phyloP scores from a whole-genome alignment of 1,284 basidiomycete species.

The Prillingera fragicola region DNA sequence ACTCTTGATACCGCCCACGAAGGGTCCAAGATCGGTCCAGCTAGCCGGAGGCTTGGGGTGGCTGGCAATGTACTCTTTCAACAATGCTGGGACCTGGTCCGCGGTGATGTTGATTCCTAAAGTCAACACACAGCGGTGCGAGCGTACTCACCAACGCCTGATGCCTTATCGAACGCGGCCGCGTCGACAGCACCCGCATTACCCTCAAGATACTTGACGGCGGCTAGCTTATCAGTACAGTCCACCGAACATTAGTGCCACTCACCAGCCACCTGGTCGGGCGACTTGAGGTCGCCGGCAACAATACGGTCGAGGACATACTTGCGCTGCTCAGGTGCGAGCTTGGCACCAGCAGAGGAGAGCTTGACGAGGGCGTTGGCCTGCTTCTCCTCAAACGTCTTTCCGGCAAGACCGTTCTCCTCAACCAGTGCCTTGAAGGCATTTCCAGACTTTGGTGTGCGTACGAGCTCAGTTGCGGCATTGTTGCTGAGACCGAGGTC shows the following conservation, averaged over 20 bases:
- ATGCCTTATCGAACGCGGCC: slow-evolving; percentile 69
- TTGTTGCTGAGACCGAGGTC: slow-evolving; percentile 70
- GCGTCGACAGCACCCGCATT: slow-evolving; percentile 61
- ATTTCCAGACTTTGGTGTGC: slow-evolving; percentile 67
- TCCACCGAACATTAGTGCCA: slow-evolving; percentile 5
- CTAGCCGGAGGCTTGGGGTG: slow-evolving; percentile 54
- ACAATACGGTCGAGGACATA: slow-evolving; percentile 67
- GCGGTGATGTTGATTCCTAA: slow-evolving; percentile 73
- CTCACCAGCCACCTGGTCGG: slow-evolving; percentile 82
- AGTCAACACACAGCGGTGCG: no score
- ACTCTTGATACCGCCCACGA: slow-evolving; percentile 64
- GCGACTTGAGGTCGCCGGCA: slow-evolving; percentile 66
- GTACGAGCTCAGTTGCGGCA: slow-evolving; percentile 76
- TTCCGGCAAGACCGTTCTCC: slow-evolving; percentile 53
- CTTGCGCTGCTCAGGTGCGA: slow-evolving; percentile 57
- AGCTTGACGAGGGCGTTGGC: slow-evolving; percentile 67
- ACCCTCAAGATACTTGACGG: slow-evolving; percentile 68
- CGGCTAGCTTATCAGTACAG: slow-evolving; percentile 53
- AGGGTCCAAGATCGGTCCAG: slow-evolving; percentile 69
- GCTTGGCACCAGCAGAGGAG: slow-evolving; percentile 61
- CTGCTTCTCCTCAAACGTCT: slow-evolving; percentile 68
- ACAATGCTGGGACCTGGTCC: slow-evolving; percentile 60
- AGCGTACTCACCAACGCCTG: slow-evolving; percentile 81
- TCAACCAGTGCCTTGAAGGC: slow-evolving; percentile 68
- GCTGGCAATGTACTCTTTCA: slow-evolving; percentile 59